Evolutionary conservation across 179 eudicot species (phyloP), one percentile per base, ranked within the genome.

Genomic region (Spinacia oleracea): DNA sequence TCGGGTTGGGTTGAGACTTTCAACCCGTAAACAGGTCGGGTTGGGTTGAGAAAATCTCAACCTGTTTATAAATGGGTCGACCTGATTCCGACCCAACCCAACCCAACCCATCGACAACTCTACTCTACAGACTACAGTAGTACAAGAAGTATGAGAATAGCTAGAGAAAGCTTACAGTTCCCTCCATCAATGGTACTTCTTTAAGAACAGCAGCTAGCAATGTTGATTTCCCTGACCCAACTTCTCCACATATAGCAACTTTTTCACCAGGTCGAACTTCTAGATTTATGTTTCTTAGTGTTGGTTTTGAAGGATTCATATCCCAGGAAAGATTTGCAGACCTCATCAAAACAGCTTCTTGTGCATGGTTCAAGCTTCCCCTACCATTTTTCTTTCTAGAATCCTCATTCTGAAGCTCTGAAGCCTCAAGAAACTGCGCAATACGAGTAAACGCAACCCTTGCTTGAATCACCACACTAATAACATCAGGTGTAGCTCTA

Each of bases 181-280:
- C 97, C 27, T 81, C 76, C 34, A 83, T 87, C 70, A 76, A 79
- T 48, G 97, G 93, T 65, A 93, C 88, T 90, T 93, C 97, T 69
- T 97, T 95, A 69, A 93, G 93, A 83, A 92, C 81, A 15, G 95
- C 81, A 23, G 98, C 90, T 50, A 92, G 73, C 78, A 93, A 89
- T 21, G 93, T 90, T 0, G 98, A 92, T 81, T 93, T 92, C 7
- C 98, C 98, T 1, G 97, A 89, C 11, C 98, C 98, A 62, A 93
- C 97, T 75, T 92, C 97, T 68, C 98, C 97, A 79, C 97, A 93
- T 16, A 93, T 82, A 21, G 97, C 98, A 31, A 92, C 74, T 82
- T 88, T 93, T 58, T 89, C 89, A 74, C 98, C 95, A 40, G 75
- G 76, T 78, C 76, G 81, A 73, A 85, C 91, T 64, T 79, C 89